Evolutionary conservation across 306 rosid genomes (phyloP).

Genomic region (Mucuna pruriens): DNA sequence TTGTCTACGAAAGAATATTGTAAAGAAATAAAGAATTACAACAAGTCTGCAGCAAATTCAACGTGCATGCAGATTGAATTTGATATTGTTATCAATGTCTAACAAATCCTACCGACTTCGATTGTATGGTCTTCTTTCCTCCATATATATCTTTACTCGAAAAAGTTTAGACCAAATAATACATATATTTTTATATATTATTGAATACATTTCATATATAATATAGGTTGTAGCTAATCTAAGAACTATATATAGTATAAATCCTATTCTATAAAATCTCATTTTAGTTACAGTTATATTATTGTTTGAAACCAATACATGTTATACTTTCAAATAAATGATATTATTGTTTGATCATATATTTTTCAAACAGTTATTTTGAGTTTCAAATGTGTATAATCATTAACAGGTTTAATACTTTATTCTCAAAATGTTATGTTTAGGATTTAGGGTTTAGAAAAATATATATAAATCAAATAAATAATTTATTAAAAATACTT

Average conservation of each 20-base stretch:
- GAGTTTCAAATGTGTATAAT: not conserved
- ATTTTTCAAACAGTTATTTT: too few relatives aligned
- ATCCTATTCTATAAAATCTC: not conserved
- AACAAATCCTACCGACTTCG: conserved; percentile 1
- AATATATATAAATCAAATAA: too few relatives aligned
- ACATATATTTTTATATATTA: too few relatives aligned
- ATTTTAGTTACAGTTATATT: not conserved
- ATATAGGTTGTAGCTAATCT: too few relatives aligned
- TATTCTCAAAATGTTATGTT: too few relatives aligned
- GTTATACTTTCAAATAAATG: not conserved
- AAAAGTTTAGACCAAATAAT: too few relatives aligned
- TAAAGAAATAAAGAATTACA: too few relatives aligned
- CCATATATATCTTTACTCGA: not conserved
- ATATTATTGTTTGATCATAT: too few relatives aligned
- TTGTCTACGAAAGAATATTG: not conserved
- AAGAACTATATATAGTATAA: too few relatives aligned
- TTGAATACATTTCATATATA: too few relatives aligned
- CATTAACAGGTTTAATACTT: not conserved
- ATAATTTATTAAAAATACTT: not conserved
- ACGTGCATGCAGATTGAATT: not conserved
- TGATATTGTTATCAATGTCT: not conserved
- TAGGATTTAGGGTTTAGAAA: too few relatives aligned
- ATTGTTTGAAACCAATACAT: not conserved
- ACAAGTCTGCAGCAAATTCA: not conserved
- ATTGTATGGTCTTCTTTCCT: not conserved